A percentile compares a stretch with the other conserved stretches of the same genome.
Conservation (phyloP, 2,329 filamentous ascomycete species). For the Colletotrichum acutatum region DNA sequence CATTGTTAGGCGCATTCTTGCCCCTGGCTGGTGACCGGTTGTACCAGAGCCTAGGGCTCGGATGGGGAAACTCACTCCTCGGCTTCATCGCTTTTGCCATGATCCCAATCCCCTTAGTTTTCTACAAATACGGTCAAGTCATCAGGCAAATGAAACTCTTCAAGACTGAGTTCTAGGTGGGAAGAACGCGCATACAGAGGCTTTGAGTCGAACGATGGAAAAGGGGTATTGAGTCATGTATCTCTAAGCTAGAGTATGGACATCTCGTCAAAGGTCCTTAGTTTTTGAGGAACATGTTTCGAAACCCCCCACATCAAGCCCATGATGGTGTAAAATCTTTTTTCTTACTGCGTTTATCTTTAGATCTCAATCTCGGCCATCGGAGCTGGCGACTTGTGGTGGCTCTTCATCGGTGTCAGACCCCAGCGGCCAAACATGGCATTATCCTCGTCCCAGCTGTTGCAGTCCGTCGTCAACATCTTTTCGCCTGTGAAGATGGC, state of each 20-base stretch:
- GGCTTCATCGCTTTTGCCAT: slow-evolving; percentile 57
- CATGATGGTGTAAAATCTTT: too few relatives aligned
- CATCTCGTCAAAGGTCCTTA: too few relatives aligned
- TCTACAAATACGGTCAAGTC: slow-evolving; percentile 56
- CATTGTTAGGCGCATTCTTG: slow-evolving; percentile 43
- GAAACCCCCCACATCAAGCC: too few relatives aligned
- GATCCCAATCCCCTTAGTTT: slow-evolving; percentile 56
- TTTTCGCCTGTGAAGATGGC: slow-evolving; percentile 97
- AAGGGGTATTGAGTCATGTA: too few relatives aligned
- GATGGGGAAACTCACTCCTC: slow-evolving; percentile 36
- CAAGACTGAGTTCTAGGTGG: neutral
- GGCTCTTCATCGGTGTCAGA: slow-evolving; percentile 77
- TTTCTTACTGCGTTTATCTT: neutral
- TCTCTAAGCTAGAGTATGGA: too few relatives aligned
- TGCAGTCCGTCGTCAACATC: slow-evolving; percentile 93
- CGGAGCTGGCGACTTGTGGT: slow-evolving; percentile 46
- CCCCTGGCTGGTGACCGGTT: slow-evolving; percentile 22
- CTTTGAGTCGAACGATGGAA: too few relatives aligned
- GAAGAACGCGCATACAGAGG: neutral
- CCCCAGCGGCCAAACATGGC: slow-evolving; percentile 88
- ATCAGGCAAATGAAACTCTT: neutral
- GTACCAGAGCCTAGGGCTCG: slow-evolving; percentile 29
- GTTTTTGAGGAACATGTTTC: too few relatives aligned
- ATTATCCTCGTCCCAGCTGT: slow-evolving; percentile 89
- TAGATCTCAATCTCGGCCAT: neutral